A percentile compares a stretch with the other conserved stretches of the same genome.
Evolutionary conservation across 2,329 filamentous ascomycete genomes (phyloP).

Genomic region (Cladosporium velox): DNA sequence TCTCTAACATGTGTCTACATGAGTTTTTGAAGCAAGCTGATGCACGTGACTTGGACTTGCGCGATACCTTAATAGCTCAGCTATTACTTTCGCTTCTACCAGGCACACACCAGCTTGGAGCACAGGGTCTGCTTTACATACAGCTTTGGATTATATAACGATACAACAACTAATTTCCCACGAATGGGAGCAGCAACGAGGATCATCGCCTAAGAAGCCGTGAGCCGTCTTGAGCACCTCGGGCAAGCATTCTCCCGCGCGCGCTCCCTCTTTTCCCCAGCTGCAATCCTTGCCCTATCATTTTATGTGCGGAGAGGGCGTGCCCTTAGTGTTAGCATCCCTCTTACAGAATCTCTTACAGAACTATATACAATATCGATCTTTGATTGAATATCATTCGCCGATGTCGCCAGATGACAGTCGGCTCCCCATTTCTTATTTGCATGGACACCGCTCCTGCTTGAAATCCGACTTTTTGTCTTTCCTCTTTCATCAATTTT

Average conservation of each 20-base stretch:
- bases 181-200: background rate
- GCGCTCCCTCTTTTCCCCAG: slow-evolving; percentile 9
- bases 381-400: background rate
- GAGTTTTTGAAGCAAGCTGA: background rate
- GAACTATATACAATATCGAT: slow-evolving; percentile 8
- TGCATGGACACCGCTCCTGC: background rate
- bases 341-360: slow-evolving; percentile 17
- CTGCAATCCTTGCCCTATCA: slow-evolving; percentile 2
- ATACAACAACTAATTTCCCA: background rate
- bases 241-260: slow-evolving; percentile 7
- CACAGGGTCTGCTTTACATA: background rate
- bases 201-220: slow-evolving; percentile 4
- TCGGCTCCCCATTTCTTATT: background rate
- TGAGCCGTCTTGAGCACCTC: slow-evolving; percentile 4
- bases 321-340: background rate
- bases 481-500: background rate
- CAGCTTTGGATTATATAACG: background rate
- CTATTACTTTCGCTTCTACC: background rate
- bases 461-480: background rate
- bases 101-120: background rate
- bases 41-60: background rate
- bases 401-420: slow-evolving; percentile 3
- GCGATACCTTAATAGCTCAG: background rate
- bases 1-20: background rate
- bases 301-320: background rate